Conservation (phyloP, 495 filamentous ascomycete genomes). For the Tuber magnatum region DNA sequence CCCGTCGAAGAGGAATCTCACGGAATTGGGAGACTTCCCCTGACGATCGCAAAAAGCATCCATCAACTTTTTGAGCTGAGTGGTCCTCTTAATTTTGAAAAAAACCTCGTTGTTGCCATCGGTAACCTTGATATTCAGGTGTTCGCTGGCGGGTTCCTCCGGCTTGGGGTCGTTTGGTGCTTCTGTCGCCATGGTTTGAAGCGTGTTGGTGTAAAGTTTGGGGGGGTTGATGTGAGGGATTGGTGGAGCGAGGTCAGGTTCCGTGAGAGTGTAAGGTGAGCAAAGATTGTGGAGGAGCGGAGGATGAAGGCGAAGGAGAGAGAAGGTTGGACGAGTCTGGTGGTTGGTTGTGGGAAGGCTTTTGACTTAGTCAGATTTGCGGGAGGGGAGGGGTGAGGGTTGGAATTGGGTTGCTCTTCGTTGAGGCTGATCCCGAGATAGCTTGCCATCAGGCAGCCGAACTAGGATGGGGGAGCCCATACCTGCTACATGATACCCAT, state of each 20-base stretch:
- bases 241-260: slow-evolving; percentile 5
- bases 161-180: slow-evolving; percentile 48
- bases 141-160: slow-evolving; percentile 57
- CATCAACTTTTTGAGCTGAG: slow-evolving; percentile 95
- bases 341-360: slow-evolving; percentile 19
- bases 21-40: slow-evolving; percentile 73
- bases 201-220: not conserved
- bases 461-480: not conserved
- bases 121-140: slow-evolving; percentile 99
- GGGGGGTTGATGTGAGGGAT: not conserved
- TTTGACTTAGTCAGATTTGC: slow-evolving; percentile 7
- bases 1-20: slow-evolving; percentile 94
- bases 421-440: slow-evolving; percentile 1
- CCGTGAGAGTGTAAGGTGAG: slow-evolving; percentile 7
- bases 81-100: slow-evolving; percentile 99
- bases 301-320: slow-evolving; percentile 12
- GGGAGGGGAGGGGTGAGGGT: not conserved
- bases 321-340: slow-evolving; percentile 21
- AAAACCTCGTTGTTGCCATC: slow-evolving; percentile 99
- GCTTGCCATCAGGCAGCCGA: not conserved
- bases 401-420: not conserved
- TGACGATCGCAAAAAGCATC: slow-evolving; percentile 96
- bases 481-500: too few species aligned
- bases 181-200: slow-evolving; percentile 48
- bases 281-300: slow-evolving; percentile 14